Evolutionary conservation across 2,329 filamentous ascomycete species (phyloP).

Genomic region (Alternaria gansuensis): DNA sequence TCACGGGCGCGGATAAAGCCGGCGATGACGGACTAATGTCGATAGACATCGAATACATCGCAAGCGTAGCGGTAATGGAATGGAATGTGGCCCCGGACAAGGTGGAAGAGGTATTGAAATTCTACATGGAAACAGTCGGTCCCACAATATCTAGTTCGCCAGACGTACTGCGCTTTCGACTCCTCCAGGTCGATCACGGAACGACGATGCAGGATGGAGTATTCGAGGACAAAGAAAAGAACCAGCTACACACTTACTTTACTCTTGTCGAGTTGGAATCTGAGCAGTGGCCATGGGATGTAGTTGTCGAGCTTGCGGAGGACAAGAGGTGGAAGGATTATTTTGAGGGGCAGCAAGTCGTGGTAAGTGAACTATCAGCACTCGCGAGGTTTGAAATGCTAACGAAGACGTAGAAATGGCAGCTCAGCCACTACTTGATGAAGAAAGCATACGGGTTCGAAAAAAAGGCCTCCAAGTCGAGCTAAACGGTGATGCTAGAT

Average conservation of each 20-base stretch:
- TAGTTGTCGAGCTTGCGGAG: conserved; percentile 27
- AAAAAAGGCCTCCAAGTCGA: neutral
- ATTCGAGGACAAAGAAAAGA: conserved; percentile 15
- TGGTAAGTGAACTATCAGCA: conserved; percentile 18
- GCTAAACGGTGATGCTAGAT: neutral
- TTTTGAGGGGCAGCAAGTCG: conserved; percentile 24
- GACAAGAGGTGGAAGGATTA: conserved; percentile 23
- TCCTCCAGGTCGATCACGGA: conserved; percentile 28
- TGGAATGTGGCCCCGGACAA: conserved; percentile 19
- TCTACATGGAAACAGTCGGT: conserved; percentile 18
- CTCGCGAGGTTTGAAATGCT: neutral
- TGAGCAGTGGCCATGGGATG: conserved; percentile 33
- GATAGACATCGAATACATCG: conserved; percentile 25
- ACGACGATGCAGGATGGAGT: conserved; percentile 13
- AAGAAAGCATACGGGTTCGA: conserved; percentile 1
- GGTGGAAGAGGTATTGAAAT: conserved; percentile 25
- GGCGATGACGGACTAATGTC: conserved; percentile 9
- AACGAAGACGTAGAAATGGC: conserved; percentile 28
- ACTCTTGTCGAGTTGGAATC: conserved; percentile 26
- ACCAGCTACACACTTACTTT: conserved; percentile 22
- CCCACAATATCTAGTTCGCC: conserved; percentile 21
- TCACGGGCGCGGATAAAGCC: conserved; percentile 5
- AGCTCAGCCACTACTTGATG: conserved; percentile 24
- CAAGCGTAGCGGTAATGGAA: conserved; percentile 29
- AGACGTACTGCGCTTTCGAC: conserved; percentile 26